A percentile compares a stretch with the other conserved stretches of the same genome.
Evolutionary conservation across 352 stramenopile genomes (phyloP).

Genomic region (Halophytophthora polymorphica): DNA sequence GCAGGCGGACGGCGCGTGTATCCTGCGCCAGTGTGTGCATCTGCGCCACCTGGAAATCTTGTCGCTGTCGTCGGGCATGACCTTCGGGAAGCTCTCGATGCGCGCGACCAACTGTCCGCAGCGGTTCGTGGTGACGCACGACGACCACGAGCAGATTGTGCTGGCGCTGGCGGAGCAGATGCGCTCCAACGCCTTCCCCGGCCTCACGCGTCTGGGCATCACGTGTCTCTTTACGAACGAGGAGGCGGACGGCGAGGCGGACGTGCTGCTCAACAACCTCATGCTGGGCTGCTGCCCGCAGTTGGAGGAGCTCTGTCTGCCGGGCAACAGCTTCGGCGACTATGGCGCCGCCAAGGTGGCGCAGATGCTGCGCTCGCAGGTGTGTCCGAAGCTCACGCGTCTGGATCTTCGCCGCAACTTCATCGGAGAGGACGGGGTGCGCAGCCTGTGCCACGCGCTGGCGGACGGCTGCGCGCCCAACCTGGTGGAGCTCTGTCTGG

Average conservation of each 20-base stretch:
- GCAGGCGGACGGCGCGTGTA: slow-evolving; percentile 22
- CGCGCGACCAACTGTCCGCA: slow-evolving; percentile 79
- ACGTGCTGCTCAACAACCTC: slow-evolving; percentile 78
- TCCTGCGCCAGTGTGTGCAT: slow-evolving; percentile 63
- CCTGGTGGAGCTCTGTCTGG: slow-evolving; percentile 73
- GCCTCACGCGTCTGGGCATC: slow-evolving; percentile 57
- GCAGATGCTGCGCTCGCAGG: slow-evolving; percentile 76
- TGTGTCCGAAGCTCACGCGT: slow-evolving; percentile 73
- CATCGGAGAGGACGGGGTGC: slow-evolving; percentile 76
- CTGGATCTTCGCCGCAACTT: slow-evolving; percentile 84
- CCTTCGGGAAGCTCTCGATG: slow-evolving; percentile 83
- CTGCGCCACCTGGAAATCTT: slow-evolving; percentile 74
- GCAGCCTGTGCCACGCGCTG: slow-evolving; percentile 66
- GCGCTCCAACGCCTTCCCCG: slow-evolving; percentile 47
- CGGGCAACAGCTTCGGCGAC: slow-evolving; percentile 84
- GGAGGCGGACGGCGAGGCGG: slow-evolving; percentile 76
- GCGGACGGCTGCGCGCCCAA: slow-evolving; percentile 65
- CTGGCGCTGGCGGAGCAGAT: slow-evolving; percentile 68
- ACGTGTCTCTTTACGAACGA: slow-evolving; percentile 87
- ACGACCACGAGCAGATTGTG: slow-evolving; percentile 87
- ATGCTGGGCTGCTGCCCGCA: slow-evolving; percentile 75
- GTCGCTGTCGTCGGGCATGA: slow-evolving; percentile 77
- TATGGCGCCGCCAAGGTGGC: slow-evolving; percentile 79
- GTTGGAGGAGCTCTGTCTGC: slow-evolving; percentile 75
- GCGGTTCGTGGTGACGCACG: slow-evolving; percentile 84